Conservation (phyloP, 108 stramenopile genomes). For the Cyclostephanos invisitatus region DNA sequence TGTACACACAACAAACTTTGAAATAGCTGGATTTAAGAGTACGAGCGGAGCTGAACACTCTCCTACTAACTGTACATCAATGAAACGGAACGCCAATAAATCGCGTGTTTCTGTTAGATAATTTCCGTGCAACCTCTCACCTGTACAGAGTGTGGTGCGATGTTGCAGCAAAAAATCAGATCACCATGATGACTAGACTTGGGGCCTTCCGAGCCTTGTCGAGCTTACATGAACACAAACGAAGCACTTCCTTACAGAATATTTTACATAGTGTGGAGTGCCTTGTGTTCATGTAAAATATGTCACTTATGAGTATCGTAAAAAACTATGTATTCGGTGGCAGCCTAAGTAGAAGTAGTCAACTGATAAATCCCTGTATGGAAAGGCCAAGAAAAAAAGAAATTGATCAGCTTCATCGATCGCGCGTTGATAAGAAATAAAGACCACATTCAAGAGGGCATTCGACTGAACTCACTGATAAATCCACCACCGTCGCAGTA, state of each 20-base stretch:
- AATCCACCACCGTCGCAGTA: conserved; percentile 80
- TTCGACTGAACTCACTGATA: conserved; percentile 42
- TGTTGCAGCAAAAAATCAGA: conserved; percentile 60
- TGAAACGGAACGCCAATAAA: too few relatives aligned
- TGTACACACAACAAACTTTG: conserved; percentile 4
- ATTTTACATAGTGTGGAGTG: too few relatives aligned
- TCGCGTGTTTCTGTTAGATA: too few relatives aligned
- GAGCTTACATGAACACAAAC: not conserved
- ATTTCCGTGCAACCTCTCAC: too few relatives aligned
- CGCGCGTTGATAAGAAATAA: not conserved
- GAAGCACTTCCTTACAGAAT: too few relatives aligned
- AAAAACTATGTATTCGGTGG: too few relatives aligned
- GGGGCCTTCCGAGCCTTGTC: conserved; percentile 36
- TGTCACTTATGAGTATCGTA: too few relatives aligned
- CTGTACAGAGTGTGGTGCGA: conserved; percentile 46
- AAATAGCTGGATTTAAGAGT: not conserved
- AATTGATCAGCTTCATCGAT: not conserved
- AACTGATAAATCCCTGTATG: conserved; percentile 5
- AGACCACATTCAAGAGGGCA: not conserved
- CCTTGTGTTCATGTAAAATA: too few relatives aligned
- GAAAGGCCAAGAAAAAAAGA: not conserved
- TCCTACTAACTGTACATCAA: too few relatives aligned
- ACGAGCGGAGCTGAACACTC: too few relatives aligned
- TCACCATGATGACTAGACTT: too few relatives aligned
- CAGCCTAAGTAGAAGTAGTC: not conserved